Percentiles rank a stretch among this genome's conserved stretches.
phyloP scores from a whole-genome alignment of 768 basidiomycete species.

The Amylocystis lapponica region DNA sequence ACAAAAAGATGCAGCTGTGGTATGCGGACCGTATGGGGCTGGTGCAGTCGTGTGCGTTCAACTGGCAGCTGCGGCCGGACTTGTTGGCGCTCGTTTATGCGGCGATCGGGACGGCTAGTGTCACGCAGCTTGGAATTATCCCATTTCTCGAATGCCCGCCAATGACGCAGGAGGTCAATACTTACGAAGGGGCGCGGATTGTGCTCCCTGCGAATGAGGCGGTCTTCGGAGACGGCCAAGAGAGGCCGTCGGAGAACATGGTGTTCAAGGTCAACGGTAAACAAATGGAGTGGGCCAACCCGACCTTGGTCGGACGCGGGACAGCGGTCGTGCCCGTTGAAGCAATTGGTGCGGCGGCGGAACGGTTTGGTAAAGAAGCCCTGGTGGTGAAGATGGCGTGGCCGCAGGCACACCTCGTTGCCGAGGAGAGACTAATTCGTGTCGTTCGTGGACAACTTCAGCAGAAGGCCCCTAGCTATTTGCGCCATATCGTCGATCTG shows the following conservation, averaged over 20 bases:
- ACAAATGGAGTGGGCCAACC: neutral
- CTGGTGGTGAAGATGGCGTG: slow-evolving; percentile 7
- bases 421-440: neutral
- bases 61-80: neutral
- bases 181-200: neutral
- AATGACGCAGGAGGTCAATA: neutral
- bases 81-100: neutral
- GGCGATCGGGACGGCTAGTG: neutral
- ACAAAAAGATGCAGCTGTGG: slow-evolving; percentile 4
- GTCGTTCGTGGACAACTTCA: neutral
- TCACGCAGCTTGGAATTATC: neutral
- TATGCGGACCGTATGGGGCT: slow-evolving; percentile 6
- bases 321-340: slow-evolving; percentile 1
- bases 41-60: neutral
- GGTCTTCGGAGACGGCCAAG: neutral
- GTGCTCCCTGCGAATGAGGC: neutral
- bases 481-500: slow-evolving; percentile 4
- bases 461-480: neutral
- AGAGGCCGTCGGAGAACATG: neutral
- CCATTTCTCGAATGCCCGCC: neutral
- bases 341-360: neutral
- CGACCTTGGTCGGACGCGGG: neutral
- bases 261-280: neutral
- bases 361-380: neutral
- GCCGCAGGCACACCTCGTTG: neutral